These are phyloP conservation scores for Gracilariopsis chorda DNA, from an alignment of 23 red algal genomes.

Conservation along the genomic window DNA sequence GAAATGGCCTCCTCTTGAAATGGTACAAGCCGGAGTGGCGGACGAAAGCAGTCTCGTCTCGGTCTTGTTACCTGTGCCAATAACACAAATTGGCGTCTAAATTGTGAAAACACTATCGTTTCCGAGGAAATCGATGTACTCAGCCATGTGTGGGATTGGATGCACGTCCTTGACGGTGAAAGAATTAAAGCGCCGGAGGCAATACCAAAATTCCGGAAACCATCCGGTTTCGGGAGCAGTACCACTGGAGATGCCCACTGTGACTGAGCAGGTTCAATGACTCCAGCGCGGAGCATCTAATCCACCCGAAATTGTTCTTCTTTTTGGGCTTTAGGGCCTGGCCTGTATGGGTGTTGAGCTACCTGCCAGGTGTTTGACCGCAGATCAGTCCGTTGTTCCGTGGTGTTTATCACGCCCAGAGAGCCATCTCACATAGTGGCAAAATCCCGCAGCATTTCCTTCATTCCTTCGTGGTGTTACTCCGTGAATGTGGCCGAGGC, in stretches of 20 bases:
- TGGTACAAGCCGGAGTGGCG: background rate
- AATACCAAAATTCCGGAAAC: too few species aligned
- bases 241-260: too few species aligned
- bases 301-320: background rate
- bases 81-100: constrained; percentile 1
- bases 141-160: background rate
- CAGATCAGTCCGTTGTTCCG: background rate
- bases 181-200: too few species aligned
- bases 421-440: too few species aligned
- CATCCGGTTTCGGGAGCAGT: too few species aligned
- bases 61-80: background rate
- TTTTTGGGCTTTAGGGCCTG: too few species aligned
- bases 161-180: background rate
- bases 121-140: background rate
- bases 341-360: background rate
- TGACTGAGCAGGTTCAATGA: background rate
- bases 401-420: background rate
- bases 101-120: background rate
- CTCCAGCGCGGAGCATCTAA: background rate
- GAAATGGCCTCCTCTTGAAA: constrained; percentile 1
- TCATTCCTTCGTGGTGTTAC: too few species aligned
- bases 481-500: background rate
- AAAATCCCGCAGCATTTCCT: too few species aligned
- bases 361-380: background rate
- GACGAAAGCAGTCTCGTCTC: constrained; percentile 5